Conservation (phyloP, 805 yeast species). For the Torulaspora quercuum region DNA sequence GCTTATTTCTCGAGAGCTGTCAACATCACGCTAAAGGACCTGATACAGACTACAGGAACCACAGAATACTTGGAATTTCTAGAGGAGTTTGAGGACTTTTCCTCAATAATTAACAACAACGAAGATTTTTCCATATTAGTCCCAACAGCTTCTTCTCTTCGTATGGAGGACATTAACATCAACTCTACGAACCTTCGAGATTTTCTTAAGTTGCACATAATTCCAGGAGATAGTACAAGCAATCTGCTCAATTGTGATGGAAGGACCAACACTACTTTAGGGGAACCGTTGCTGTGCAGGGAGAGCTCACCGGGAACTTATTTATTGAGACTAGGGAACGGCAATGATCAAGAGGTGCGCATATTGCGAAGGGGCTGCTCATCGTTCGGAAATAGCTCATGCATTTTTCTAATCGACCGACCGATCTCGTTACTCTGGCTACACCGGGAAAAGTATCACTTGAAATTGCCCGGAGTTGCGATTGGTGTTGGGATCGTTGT, state of each 20-base stretch:
- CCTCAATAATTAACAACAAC: conserved; percentile 41
- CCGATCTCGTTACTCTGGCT: conserved; percentile 69
- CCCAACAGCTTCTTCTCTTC: conserved; percentile 61
- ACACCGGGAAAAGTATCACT: conserved; percentile 47
- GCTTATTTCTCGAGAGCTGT: conserved; percentile 57
- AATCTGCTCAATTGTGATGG: conserved; percentile 48
- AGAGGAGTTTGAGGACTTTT: conserved; percentile 42
- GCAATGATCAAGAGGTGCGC: conserved; percentile 55
- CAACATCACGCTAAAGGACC: conserved; percentile 50
- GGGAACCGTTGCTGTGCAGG: conserved; percentile 44
- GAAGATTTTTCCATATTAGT: conserved; percentile 60
- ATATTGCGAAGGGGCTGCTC: conserved; percentile 62
- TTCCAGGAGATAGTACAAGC: conserved; percentile 54
- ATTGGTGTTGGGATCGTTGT: conserved; percentile 62
- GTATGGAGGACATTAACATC: conserved; percentile 47
- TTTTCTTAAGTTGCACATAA: conserved; percentile 63
- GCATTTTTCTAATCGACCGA: conserved; percentile 63
- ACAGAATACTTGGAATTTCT: conserved; percentile 46
- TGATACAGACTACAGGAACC: conserved; percentile 54
- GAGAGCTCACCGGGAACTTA: conserved; percentile 38
- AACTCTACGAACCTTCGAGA: conserved; percentile 45
- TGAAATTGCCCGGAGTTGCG: conserved; percentile 66
- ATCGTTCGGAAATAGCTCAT: conserved; percentile 38
- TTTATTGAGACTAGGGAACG: conserved; percentile 44
- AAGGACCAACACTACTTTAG: conserved; percentile 43